phyloP scores from a whole-genome alignment of 148 eudicot species.

The Simmondsia chinensis region DNA sequence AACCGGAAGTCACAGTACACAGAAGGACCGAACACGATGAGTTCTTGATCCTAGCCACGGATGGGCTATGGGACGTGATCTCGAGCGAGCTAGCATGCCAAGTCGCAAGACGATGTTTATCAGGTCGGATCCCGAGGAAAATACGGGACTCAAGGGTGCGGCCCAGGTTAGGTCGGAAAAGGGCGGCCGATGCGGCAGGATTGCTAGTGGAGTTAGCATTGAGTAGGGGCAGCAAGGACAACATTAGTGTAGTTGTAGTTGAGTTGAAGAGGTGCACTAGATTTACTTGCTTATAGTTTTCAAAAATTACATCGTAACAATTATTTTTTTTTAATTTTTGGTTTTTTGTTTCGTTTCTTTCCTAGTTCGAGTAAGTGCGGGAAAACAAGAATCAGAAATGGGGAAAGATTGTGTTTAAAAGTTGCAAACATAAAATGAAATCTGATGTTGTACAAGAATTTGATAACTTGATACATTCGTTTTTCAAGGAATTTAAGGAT shows the following conservation, averaged over 20 bases:
- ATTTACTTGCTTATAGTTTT: not conserved
- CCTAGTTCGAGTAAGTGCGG: too few species aligned
- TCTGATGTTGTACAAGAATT: too few species aligned
- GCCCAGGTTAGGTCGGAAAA: not conserved
- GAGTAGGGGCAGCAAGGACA: constrained; percentile 25
- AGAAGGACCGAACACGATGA: constrained; percentile 18
- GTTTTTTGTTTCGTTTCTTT: too few species aligned
- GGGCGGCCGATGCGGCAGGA: constrained; percentile 17
- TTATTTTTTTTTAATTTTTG: too few species aligned
- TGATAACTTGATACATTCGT: too few species aligned
- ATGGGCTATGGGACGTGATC: constrained; percentile 40
- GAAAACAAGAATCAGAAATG: too few species aligned
- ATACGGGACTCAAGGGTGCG: too few species aligned
- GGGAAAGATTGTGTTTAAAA: too few species aligned
- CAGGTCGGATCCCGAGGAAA: constrained; percentile 2
- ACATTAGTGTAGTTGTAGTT: constrained; percentile 24
- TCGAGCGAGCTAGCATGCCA: constrained; percentile 24
- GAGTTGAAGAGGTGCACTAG: constrained; percentile 7
- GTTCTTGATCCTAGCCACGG: constrained; percentile 31
- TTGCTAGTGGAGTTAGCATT: constrained; percentile 21
- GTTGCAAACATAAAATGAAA: too few species aligned
- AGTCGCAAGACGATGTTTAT: constrained; percentile 2
- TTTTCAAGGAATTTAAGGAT: too few species aligned
- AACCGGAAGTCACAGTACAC: constrained; percentile 26
- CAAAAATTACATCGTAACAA: too few species aligned